phyloP scores from a whole-genome alignment of 345 rosid species.

The Camelina sativa region DNA sequence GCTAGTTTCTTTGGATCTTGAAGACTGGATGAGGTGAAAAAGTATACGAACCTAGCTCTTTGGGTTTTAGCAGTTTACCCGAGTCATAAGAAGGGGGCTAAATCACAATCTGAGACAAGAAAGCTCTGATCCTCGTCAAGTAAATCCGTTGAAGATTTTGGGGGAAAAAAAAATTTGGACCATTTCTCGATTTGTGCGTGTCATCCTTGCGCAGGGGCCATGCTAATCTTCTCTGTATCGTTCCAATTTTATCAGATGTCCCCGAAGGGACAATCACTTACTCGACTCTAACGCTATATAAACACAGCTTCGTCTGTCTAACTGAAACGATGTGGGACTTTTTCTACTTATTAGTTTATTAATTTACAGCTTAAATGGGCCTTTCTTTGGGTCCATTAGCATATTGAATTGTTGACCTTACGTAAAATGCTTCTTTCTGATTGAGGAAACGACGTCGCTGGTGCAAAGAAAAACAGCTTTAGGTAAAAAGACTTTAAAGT shows the following conservation, averaged over 20 bases:
- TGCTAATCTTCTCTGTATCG: slow-evolving; percentile 15
- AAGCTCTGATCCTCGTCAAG: too few species aligned
- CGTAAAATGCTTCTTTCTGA: too few species aligned
- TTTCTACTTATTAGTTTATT: too few species aligned
- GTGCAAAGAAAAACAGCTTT: too few species aligned
- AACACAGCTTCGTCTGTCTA: background rate
- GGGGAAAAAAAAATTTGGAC: slow-evolving; percentile 17
- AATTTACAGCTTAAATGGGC: too few species aligned
- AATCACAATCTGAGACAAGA: too few species aligned
- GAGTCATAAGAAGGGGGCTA: background rate
- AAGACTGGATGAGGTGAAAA: background rate
- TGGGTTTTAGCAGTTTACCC: background rate
- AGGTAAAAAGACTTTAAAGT: too few species aligned
- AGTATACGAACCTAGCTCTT: background rate
- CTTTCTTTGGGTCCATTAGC: too few species aligned
- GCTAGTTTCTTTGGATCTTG: background rate
- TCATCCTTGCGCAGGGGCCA: slow-evolving; percentile 22
- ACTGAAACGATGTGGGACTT: background rate
- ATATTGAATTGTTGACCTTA: too few species aligned
- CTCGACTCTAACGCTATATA: background rate
- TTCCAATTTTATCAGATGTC: slow-evolving; percentile 16
- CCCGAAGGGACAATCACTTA: background rate
- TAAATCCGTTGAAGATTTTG: too few species aligned
- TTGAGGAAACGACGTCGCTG: too few species aligned
- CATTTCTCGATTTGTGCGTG: slow-evolving; percentile 23